These are phyloP conservation scores for Alternaria ventricosa DNA, from an alignment of 2,329 filamentous ascomycete species.

Conservation along the genomic window DNA sequence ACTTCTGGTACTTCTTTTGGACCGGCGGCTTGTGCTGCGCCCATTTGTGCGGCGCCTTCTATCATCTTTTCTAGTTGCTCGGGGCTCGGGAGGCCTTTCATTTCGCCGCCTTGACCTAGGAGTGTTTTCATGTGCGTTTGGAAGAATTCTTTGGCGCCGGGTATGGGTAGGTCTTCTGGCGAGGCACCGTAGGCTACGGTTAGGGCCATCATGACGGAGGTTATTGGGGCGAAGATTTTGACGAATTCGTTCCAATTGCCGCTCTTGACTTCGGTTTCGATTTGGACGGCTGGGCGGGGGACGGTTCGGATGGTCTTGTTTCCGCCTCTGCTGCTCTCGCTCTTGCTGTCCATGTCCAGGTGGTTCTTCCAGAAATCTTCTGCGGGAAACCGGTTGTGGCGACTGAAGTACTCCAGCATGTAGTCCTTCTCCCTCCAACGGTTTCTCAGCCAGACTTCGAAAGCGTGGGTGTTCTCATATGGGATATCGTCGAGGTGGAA, in stretches of 20 bases:
- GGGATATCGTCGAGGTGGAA: constrained; percentile 84
- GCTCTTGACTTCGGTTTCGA: constrained; percentile 58
- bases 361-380: constrained; percentile 59
- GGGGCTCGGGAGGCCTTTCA: constrained; percentile 43
- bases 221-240: constrained; percentile 59
- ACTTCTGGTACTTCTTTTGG: constrained; percentile 34
- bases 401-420: constrained; percentile 79
- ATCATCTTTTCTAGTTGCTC: constrained; percentile 49
- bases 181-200: constrained; percentile 53
- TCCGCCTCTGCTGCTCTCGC: constrained; percentile 28
- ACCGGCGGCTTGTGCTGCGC: constrained; percentile 38
- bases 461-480: constrained; percentile 72
- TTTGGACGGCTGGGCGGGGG: constrained; percentile 49
- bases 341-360: constrained; percentile 46
- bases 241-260: constrained; percentile 60
- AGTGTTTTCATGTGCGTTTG: constrained; percentile 45
- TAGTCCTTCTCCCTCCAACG: constrained; percentile 94
- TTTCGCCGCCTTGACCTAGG: constrained; percentile 37
- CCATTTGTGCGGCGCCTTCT: constrained; percentile 42
- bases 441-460: constrained; percentile 83
- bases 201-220: constrained; percentile 57
- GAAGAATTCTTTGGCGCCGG: constrained; percentile 44
- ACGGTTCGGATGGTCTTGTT: constrained; percentile 45
- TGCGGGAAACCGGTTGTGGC: constrained; percentile 79
- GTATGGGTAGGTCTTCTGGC: constrained; percentile 42